Conservation (phyloP, 176 grass and related monocot species). For the Alopecurus myosuroides region DNA sequence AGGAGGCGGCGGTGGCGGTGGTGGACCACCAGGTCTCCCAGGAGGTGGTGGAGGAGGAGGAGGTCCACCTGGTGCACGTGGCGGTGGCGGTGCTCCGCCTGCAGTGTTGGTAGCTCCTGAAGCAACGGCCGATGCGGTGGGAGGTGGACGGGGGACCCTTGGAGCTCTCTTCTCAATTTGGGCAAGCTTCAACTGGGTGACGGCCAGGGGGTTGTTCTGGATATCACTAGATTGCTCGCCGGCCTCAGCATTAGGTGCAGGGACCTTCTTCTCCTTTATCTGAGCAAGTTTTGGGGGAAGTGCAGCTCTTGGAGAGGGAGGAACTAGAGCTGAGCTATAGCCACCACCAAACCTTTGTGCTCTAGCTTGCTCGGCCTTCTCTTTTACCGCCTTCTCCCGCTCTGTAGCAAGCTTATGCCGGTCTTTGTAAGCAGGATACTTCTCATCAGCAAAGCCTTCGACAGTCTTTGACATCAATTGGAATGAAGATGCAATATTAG, state of each 20-base stretch:
- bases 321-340: constrained; percentile 23
- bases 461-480: constrained; percentile 74
- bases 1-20: constrained; percentile 49
- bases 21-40: constrained; percentile 43
- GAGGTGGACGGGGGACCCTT: constrained; percentile 81
- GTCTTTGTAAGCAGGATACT: constrained; percentile 89
- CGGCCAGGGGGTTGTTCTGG: constrained; percentile 41
- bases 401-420: constrained; percentile 84
- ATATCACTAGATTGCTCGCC: constrained; percentile 45
- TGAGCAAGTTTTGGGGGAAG: constrained; percentile 74
- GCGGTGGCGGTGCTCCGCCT: constrained; percentile 27
- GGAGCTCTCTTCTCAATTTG: constrained; percentile 84
- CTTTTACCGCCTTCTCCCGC: constrained; percentile 76
- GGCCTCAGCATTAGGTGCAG: constrained; percentile 21
- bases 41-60: constrained; percentile 68
- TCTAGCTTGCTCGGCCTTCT: constrained; percentile 82
- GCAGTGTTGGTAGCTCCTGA: constrained; percentile 33
- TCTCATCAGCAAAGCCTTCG: constrained; percentile 73
- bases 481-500: constrained; percentile 64
- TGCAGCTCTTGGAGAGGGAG: constrained; percentile 22
- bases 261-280: constrained; percentile 86
- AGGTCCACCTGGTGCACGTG: constrained; percentile 52
- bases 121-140: constrained; percentile 37
- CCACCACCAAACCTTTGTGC: constrained; percentile 55
- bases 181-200: constrained; percentile 74